Evolutionary conservation across 2,329 filamentous ascomycete genomes (phyloP), one percentile per base, ranked within the genome.

Genomic region (Biscogniauxia mediterranea): DNA sequence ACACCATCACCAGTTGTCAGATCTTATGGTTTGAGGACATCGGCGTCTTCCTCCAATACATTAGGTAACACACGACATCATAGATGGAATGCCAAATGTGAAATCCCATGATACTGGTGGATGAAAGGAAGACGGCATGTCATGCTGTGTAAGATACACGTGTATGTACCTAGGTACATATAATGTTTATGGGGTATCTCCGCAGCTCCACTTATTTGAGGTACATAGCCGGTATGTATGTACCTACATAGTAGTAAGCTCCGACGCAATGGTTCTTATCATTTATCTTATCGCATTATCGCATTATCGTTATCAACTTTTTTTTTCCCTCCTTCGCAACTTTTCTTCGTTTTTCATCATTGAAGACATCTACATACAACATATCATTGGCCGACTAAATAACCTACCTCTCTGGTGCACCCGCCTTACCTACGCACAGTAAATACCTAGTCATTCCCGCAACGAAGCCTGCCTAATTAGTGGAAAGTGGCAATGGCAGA

Each of bases 401-500:
- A 46, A n/a, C 38, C 38, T 17, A 46, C 38, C n/a, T n/a, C 6
- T 42, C 26, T 28, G 8, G 26, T 28, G 26, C 26, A 42, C 38
- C 38, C 38, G 38, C 38, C 3, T 42, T 17, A 42, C 13, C 13
- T 42, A 42, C 13, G 3, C 13, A 5, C 38, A 7, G 11, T 17
- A 5, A n/a, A 46, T n/a, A 23, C 23, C 23, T 23, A n/a, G 17
- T 5, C 38, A 46, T 46, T 46, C 5, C 28, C 28, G 7, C 11
- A 32, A 32, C 28, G 2, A 9, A 32, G 11, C 28, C 2, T 9
- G 11, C 28, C 7, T 32, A 9, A 5, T 32, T 32, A 13, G 28
- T 46, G 11, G 15, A n/a, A 46, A n/a, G 11, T 2, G 17, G 2
- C 13, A 25, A 70, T 70, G 67, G 64, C 63, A 11, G 68, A 67